phyloP scores from a whole-genome alignment of 345 rosid genomes.

The Lumnitzera littorea region DNA sequence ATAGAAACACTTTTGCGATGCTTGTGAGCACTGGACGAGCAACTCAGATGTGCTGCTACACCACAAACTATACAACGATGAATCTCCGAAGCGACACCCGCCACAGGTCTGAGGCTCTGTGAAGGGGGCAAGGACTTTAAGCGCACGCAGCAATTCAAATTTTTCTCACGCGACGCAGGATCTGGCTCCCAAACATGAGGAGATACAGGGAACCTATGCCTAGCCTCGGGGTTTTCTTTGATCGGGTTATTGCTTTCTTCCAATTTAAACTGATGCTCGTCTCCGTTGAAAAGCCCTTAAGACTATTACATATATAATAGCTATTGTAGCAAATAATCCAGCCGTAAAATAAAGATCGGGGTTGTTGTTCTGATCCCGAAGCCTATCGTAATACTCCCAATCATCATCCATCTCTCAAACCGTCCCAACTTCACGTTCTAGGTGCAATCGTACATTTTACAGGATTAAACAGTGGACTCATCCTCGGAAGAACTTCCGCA shows the following conservation, averaged over 20 bases:
- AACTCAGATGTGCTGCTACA: slow-evolving; percentile 68
- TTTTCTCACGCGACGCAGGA: slow-evolving; percentile 73
- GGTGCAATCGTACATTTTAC: slow-evolving; percentile 1
- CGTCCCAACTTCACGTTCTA: slow-evolving; percentile 15
- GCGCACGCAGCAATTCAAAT: slow-evolving; percentile 81
- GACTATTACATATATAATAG: slow-evolving; percentile 75
- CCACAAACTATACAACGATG: slow-evolving; percentile 70
- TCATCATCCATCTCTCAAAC: slow-evolving; percentile 57
- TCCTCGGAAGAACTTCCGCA: neutral
- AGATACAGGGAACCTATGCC: slow-evolving; percentile 58
- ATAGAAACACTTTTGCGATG: slow-evolving; percentile 88
- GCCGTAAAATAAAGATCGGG: slow-evolving; percentile 46
- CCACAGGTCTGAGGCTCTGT: slow-evolving; percentile 50
- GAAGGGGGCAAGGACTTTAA: slow-evolving; percentile 65
- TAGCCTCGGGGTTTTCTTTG: slow-evolving; percentile 86
- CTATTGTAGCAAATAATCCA: slow-evolving; percentile 58
- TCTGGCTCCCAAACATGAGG: slow-evolving; percentile 69
- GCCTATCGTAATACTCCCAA: slow-evolving; percentile 37
- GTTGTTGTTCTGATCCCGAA: slow-evolving; percentile 44
- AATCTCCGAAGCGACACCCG: slow-evolving; percentile 44
- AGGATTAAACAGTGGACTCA: neutral
- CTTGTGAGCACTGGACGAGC: slow-evolving; percentile 60
- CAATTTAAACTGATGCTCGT: slow-evolving; percentile 85
- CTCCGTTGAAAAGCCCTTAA: slow-evolving; percentile 96
- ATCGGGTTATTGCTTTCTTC: slow-evolving; percentile 89